Base-by-base conservation (phyloP, 139 green algal species). In the Chlamydomonas sp. region DNA sequence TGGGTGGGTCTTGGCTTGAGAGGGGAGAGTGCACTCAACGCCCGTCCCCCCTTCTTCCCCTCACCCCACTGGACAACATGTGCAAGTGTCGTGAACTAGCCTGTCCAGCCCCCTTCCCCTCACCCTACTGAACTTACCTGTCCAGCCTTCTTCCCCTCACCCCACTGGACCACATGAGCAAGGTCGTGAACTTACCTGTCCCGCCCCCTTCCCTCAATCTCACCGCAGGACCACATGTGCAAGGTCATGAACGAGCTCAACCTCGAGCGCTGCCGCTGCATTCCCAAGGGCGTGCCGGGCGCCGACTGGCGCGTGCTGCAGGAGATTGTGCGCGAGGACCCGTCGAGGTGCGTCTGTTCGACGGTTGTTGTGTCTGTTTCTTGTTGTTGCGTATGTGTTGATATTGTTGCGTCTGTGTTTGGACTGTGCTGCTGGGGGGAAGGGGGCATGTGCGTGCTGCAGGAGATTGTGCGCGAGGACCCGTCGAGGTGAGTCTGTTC, bases 191-290 rank as follows among this genome's bases (percentile, higher is more conserved):
- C n/a, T n/a, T n/a, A n/a, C n/a, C n/a, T n/a, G n/a, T n/a, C n/a
- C n/a, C n/a, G n/a, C n/a, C n/a, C n/a, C n/a, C n/a, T n/a, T n/a
- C n/a, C n/a, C n/a, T n/a, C n/a, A n/a, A n/a, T n/a, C n/a, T n/a
- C n/a, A n/a, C n/a, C n/a, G n/a, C 59, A 71, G 38, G 65, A 71
- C 31, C 65, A 71, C 29, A 33, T 63, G 13, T 71, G 65, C 65
- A 71, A 71, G 47, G 74, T 75, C 36, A 96, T 98, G 91, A 98
- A 98, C 78, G 83, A 92, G 33, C 85, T 98, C 33, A 98, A 98
- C 83, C 71, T 97, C 77, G 84, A 94, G 80, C 77, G 92, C 36
- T 98, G 92, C 87, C 58, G 86, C 39, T 94, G 88, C 84, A 96
- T 98, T 71, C 93, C 93, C 73, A 96, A 95, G 85, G 76, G 89